These are phyloP conservation scores for Phyllosticta ampelicida DNA, from an alignment of 2,329 filamentous ascomycete genomes.

Conservation along the genomic window DNA sequence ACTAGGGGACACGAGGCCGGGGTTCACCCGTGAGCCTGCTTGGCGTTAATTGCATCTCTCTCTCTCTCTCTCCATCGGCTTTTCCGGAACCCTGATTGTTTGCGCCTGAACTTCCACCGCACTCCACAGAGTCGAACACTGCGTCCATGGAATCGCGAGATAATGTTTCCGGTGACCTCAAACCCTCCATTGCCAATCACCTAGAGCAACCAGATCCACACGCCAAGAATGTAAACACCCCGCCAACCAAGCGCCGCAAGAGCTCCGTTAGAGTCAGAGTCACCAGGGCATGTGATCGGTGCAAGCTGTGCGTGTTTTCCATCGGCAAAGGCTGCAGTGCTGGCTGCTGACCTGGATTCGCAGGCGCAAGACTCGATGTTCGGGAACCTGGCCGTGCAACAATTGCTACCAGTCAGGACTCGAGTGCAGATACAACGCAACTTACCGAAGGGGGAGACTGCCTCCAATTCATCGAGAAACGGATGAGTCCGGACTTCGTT, in stretches of 20 bases:
- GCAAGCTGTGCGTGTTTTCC: constrained; percentile 32
- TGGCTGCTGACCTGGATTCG: background rate
- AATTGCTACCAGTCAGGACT: constrained; percentile 23
- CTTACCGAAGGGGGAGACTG: constrained; percentile 38
- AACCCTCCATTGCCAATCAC: background rate
- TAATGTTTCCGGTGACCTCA: background rate
- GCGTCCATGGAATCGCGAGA: background rate
- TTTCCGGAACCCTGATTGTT: background rate
- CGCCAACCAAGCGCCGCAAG: constrained; percentile 20
- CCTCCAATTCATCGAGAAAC: constrained; percentile 31
- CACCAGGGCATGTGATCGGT: constrained; percentile 39
- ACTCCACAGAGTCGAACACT: background rate
- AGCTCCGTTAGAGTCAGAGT: constrained; percentile 31
- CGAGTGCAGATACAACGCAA: constrained; percentile 40
- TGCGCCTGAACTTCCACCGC: background rate
- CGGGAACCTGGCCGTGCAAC: constrained; percentile 25
- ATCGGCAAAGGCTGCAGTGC: background rate
- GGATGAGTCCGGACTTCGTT: constrained; percentile 3
- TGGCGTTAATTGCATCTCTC: too few species aligned
- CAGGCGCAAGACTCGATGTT: constrained; percentile 29
- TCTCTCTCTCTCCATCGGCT: too few species aligned
- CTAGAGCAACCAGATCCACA: background rate
- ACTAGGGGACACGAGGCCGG: too few species aligned
- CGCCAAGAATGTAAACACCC: background rate
- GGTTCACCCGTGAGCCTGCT: too few species aligned